Percentiles rank a stretch among this genome's conserved stretches.
Evolutionary conservation across 495 filamentous ascomycete genomes (phyloP).

Genomic region (Aspergillus leporis): DNA sequence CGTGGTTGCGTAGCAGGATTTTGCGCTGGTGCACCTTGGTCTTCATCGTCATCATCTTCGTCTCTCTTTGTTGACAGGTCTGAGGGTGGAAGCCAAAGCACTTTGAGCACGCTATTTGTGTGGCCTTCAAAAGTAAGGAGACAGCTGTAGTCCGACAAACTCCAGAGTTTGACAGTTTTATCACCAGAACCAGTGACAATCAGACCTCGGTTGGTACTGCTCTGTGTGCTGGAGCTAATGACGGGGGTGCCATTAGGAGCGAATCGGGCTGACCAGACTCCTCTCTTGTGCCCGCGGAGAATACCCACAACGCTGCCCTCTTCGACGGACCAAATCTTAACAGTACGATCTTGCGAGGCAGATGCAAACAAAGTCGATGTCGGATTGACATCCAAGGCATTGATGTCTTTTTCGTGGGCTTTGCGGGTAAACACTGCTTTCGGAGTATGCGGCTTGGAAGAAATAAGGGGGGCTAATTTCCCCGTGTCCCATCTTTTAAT

Average conservation of each 20-base stretch:
- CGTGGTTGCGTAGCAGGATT: slow-evolving; percentile 36
- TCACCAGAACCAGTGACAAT: slow-evolving; percentile 89
- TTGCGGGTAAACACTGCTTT: slow-evolving; percentile 79
- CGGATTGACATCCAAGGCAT: slow-evolving; percentile 80
- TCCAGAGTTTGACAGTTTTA: slow-evolving; percentile 96
- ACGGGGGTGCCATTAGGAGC: slow-evolving; percentile 76
- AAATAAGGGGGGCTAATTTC: slow-evolving; percentile 39
- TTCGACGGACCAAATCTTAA: slow-evolving; percentile 92
- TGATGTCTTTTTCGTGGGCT: slow-evolving; percentile 99
- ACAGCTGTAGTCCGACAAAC: slow-evolving; percentile 87
- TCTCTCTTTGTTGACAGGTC: slow-evolving; percentile 34
- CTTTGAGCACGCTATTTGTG: slow-evolving; percentile 90
- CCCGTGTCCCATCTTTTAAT: slow-evolving; percentile 86
- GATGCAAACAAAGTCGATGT: slow-evolving; percentile 78
- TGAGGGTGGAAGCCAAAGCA: slow-evolving; percentile 79
- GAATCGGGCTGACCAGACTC: slow-evolving; percentile 94
- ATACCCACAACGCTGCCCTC: slow-evolving; percentile 87
- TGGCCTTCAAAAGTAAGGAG: slow-evolving; percentile 94
- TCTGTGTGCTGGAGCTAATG: slow-evolving; percentile 64
- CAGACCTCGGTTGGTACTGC: slow-evolving; percentile 64
- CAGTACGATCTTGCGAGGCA: slow-evolving; percentile 91
- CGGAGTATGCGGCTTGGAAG: slow-evolving; percentile 38
- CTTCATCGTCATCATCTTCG: slow-evolving; percentile 40
- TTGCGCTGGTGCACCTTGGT: slow-evolving; percentile 29
- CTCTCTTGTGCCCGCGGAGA: slow-evolving; percentile 86